Evolutionary conservation across 768 basidiomycete genomes (phyloP).

Genomic region (Tulasnella sp.): DNA sequence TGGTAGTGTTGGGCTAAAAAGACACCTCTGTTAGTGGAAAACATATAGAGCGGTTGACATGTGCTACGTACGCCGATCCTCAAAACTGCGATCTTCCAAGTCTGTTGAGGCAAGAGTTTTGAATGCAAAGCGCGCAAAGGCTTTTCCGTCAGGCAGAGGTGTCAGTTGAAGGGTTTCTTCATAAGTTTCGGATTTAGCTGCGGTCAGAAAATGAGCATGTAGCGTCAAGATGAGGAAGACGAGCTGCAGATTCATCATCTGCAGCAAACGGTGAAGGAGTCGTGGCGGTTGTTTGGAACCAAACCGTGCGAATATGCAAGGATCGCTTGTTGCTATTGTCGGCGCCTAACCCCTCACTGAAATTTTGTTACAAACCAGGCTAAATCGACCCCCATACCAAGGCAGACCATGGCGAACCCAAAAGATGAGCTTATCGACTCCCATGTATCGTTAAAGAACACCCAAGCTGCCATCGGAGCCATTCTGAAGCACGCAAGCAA

Average conservation of each 20-base stretch:
- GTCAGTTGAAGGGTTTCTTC: slow-evolving; percentile 46
- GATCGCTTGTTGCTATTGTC: not conserved
- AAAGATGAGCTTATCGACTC: slow-evolving; percentile 42
- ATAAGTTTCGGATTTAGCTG: slow-evolving; percentile 32
- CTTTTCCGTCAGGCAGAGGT: slow-evolving; percentile 73
- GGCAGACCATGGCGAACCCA: not conserved
- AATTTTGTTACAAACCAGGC: not conserved
- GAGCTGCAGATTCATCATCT: not conserved
- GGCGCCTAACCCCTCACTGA: not conserved
- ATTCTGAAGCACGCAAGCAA: slow-evolving; percentile 64
- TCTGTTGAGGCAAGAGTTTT: slow-evolving; percentile 52
- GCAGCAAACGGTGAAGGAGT: not conserved
- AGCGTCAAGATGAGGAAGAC: not conserved
- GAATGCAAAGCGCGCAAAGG: slow-evolving; percentile 75
- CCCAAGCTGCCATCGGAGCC: slow-evolving; percentile 68
- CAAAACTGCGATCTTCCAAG: slow-evolving; percentile 40
- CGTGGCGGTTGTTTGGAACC: not conserved
- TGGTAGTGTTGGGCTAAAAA: slow-evolving; percentile 72
- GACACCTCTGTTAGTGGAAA: not conserved
- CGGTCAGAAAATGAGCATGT: not conserved
- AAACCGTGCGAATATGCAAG: not conserved
- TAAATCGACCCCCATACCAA: not conserved
- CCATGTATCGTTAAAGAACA: slow-evolving; percentile 64
- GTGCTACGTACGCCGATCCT: slow-evolving; percentile 42
- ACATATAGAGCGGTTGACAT: not conserved